Conservation (phyloP, 768 basidiomycete genomes). For the Suillus plorans region DNA sequence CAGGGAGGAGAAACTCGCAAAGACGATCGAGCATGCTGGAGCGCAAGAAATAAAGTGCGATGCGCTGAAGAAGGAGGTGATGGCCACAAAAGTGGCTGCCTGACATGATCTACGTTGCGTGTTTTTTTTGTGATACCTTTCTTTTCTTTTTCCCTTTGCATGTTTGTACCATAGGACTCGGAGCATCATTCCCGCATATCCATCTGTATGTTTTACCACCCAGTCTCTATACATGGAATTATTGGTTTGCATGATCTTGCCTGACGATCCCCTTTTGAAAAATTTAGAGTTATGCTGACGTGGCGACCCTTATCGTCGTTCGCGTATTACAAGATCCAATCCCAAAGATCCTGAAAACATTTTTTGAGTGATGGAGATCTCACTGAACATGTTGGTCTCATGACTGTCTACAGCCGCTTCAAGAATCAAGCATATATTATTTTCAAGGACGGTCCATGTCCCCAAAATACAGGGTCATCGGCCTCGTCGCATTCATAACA, state of each 20-base stretch:
- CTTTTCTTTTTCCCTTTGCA: neutral
- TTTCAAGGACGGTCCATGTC: neutral
- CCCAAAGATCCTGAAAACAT: neutral
- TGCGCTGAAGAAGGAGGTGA: slow-evolving; percentile 40
- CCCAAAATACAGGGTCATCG: neutral
- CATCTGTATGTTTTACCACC: slow-evolving; percentile 4
- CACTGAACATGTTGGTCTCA: neutral
- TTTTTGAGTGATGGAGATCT: neutral
- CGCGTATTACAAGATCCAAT: neutral
- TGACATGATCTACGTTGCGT: slow-evolving; percentile 10
- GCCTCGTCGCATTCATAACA: too few species aligned
- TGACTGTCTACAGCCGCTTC: neutral
- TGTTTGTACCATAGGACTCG: slow-evolving; percentile 1
- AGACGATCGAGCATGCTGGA: slow-evolving; percentile 62
- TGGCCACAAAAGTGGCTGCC: slow-evolving; percentile 20
- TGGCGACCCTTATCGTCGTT: neutral
- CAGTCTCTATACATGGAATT: neutral
- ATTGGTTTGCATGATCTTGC: neutral
- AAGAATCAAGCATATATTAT: neutral
- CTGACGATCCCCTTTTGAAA: neutral
- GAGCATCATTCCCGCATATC: slow-evolving; percentile 1
- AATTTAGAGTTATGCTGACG: neutral
- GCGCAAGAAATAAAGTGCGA: slow-evolving; percentile 57
- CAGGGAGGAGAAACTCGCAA: slow-evolving; percentile 60
- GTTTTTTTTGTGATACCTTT: neutral